Percentiles rank a stretch among this genome's conserved stretches.
Conservation (phyloP, 164 flowering plant species). For the Nymphaea colorata region DNA sequence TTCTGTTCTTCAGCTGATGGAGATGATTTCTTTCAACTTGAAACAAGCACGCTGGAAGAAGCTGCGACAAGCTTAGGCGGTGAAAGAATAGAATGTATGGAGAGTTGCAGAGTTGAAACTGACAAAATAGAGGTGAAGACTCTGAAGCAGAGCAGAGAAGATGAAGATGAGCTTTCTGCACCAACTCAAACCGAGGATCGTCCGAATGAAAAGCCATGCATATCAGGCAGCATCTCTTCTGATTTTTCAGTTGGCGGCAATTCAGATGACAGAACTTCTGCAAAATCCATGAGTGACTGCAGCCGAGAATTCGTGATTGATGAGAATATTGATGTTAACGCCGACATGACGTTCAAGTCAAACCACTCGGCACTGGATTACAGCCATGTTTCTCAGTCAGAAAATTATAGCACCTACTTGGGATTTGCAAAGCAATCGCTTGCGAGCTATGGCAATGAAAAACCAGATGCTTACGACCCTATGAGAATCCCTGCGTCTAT, state of each 20-base stretch:
- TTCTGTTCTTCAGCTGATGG: neutral
- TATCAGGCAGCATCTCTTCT: neutral
- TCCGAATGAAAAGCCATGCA: neutral
- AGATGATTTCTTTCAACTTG: neutral
- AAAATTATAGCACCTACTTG: neutral
- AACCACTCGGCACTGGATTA: neutral
- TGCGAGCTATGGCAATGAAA: slow-evolving; percentile 50
- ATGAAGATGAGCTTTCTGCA: neutral
- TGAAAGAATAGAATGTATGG: neutral
- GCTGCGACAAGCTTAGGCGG: neutral
- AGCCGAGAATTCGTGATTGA: neutral
- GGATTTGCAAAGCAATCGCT: slow-evolving; percentile 28
- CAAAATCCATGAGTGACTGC: neutral
- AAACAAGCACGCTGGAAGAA: neutral
- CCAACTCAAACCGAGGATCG: neutral
- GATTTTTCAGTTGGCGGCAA: neutral
- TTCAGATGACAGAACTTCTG: neutral
- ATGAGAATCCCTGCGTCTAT: slow-evolving; percentile 60
- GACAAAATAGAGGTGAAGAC: neutral
- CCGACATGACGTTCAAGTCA: neutral
- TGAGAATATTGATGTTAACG: neutral
- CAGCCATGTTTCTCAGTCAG: neutral
- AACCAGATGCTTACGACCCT: slow-evolving; percentile 29
- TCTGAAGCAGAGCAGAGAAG: neutral
- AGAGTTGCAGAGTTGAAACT: neutral